A percentile compares a stretch with the other conserved stretches of the same genome.
These are phyloP conservation scores for Psilocybe sp. DNA, from an alignment of 768 basidiomycete species.

Conservation along the genomic window DNA sequence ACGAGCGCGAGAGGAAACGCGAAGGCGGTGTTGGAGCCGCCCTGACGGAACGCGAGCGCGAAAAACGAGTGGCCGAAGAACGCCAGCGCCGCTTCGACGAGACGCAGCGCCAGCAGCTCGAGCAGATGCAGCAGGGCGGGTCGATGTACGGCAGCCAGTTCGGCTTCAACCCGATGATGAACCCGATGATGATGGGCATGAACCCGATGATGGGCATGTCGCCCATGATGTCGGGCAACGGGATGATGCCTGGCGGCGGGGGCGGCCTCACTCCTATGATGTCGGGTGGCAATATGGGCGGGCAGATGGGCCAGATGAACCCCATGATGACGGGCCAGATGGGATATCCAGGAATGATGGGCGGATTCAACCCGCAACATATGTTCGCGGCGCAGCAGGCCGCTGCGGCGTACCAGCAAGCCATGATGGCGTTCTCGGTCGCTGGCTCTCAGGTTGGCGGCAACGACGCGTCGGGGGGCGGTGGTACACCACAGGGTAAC, in stretches of 20 bases:
- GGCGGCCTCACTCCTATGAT: conserved; percentile 39
- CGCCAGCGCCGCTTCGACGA: conserved; percentile 92
- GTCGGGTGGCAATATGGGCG: conserved; percentile 33
- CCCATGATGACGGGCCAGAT: conserved; percentile 52
- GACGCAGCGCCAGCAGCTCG: conserved; percentile 82
- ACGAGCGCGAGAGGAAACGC: conserved; percentile 90
- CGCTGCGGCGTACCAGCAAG: conserved; percentile 85
- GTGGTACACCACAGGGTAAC: conserved; percentile 28
- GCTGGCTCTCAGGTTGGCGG: conserved; percentile 75
- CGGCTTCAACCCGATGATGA: conserved; percentile 73
- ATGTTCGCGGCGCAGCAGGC: conserved; percentile 87
- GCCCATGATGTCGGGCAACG: conserved; percentile 48
- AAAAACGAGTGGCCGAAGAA: conserved; percentile 88
- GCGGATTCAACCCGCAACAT: conserved; percentile 65
- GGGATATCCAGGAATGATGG: conserved; percentile 61
- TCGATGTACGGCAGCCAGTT: conserved; percentile 64
- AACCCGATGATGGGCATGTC: conserved; percentile 48
- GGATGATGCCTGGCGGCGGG: conserved; percentile 53
- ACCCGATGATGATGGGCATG: conserved; percentile 65
- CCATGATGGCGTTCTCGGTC: conserved; percentile 78
- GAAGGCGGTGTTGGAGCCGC: conserved; percentile 95
- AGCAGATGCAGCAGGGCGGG: conserved; percentile 83
- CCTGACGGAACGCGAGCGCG: conserved; percentile 92
- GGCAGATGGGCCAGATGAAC: conserved; percentile 38
- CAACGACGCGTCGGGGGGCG: conserved; percentile 34